Evolutionary conservation across 2,329 filamentous ascomycete genomes (phyloP), one percentile per base, ranked within the genome.

Genomic region (Colletotrichum cordylinicola): DNA sequence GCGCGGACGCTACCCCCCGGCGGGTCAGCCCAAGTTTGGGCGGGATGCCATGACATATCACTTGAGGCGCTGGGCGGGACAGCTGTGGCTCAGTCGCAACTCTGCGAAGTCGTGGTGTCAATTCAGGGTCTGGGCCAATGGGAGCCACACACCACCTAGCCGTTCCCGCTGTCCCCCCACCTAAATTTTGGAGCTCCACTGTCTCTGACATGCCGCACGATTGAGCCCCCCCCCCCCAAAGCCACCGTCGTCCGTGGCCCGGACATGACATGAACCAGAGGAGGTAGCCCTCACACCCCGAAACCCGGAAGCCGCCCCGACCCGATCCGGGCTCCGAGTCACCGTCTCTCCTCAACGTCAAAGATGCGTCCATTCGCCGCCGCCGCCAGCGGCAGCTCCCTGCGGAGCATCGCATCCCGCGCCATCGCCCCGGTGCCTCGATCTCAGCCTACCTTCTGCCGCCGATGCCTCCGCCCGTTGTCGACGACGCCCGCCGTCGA

Each of bases 381-480:
- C 43, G 39, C 39, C 39, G 16, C 16, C 37, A 21, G n/a, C n/a
- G 21, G 43, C 43, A 43, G 35, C 58, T 68, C 60, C 43, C 24
- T 73, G 5, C 43, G 70, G 64, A 65, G 27, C 56, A 64, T 75
- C 58, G 43, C 72, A 29, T 72, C 55, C 18, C 64, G 72, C 67
- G 15, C 48, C 35, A 10, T 18, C 64, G 58, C 27, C 43, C 62
- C 21, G 43, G 18, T 21, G 8, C 43, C 71, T 8, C 67, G 64
- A 48, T 33, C 68, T 67, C 67, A 68, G 61, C 65, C 58, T 29
- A 33, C 71, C 73, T 74, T 89, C 78, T 92, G 90, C 78, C 84
- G 83, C 52, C 84, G 84, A 84, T 91, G 88, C 78, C 82, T 85
- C 73, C 89, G 90, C 70, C 81, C 83, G 43, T 88, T 93, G 75